Percentiles rank a stretch among this genome's conserved stretches.
These are phyloP conservation scores for Eutreptiella sp. DNA, from an alignment of 208 protist species.

Conservation along the genomic window DNA sequence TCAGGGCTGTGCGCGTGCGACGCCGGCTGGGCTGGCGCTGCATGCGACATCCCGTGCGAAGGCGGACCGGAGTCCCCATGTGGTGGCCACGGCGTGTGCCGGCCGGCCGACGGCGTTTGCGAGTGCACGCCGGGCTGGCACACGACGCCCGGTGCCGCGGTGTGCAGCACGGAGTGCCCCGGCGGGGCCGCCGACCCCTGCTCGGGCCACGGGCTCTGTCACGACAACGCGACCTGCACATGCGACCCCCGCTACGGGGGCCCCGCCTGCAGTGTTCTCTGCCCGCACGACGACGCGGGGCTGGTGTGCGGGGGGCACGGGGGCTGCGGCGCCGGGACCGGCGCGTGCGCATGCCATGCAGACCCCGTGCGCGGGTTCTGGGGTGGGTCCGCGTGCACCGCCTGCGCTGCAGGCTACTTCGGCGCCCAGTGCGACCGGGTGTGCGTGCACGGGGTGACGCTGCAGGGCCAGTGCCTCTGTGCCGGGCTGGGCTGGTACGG, in stretches of 20 bases:
- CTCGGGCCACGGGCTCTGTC: slow-evolving; percentile 18
- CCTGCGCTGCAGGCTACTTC: neutral
- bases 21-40: slow-evolving; percentile 1
- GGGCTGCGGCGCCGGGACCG: neutral
- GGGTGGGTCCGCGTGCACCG: neutral
- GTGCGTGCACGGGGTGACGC: neutral
- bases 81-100: slow-evolving; percentile 6
- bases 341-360: neutral
- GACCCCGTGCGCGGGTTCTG: neutral
- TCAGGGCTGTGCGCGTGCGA: slow-evolving; percentile 11
- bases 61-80: neutral
- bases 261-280: too few relatives aligned
- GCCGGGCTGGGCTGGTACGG: neutral
- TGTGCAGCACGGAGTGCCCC: slow-evolving; percentile 21
- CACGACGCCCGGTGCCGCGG: too few relatives aligned
- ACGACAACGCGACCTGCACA: slow-evolving; percentile 3
- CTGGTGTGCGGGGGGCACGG: slow-evolving; percentile 1
- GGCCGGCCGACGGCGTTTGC: too few relatives aligned
- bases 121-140: too few relatives aligned
- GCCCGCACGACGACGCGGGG: neutral
- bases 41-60: slow-evolving; percentile 21
- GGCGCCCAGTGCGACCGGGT: neutral
- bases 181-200: slow-evolving; percentile 23
- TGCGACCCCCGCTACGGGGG: too few relatives aligned
- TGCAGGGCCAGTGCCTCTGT: neutral